Evolutionary conservation across 176 grass and related monocot species (phyloP).

Genomic region (Zea mays): DNA sequence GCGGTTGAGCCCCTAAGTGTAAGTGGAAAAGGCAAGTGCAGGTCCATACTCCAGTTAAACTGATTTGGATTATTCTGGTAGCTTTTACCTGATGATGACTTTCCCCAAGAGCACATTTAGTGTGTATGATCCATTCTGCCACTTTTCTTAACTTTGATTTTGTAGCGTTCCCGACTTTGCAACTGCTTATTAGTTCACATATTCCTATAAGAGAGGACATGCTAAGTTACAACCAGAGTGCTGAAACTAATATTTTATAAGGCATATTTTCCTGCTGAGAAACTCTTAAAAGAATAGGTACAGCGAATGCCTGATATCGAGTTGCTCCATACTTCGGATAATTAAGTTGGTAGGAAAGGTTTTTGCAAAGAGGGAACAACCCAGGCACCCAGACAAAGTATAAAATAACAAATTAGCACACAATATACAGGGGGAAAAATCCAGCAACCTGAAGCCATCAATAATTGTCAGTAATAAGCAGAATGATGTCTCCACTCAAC

Average conservation of each 20-base stretch:
- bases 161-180: constrained; percentile 44
- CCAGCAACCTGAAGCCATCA: background rate
- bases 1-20: background rate
- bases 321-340: background rate
- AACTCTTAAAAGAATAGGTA: constrained; percentile 19
- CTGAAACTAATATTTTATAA: background rate
- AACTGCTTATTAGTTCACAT: constrained; percentile 30
- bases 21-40: constrained; percentile 3
- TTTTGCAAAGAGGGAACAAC: background rate
- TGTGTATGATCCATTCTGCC: constrained; percentile 40
- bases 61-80: constrained; percentile 4
- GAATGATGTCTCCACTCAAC: background rate
- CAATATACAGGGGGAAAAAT: background rate
- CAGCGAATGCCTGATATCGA: background rate
- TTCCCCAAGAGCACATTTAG: constrained; percentile 32
- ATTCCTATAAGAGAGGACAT: constrained; percentile 38
- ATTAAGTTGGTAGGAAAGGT: background rate
- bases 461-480: background rate
- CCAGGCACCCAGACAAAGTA: background rate
- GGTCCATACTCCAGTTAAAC: background rate
- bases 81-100: constrained; percentile 43
- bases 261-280: background rate
- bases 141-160: constrained; percentile 62
- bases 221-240: constrained; percentile 18
- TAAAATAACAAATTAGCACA: background rate